Evolutionary conservation across 2,329 filamentous ascomycete genomes (phyloP).

Genomic region (Fusarium solani-melongenae): DNA sequence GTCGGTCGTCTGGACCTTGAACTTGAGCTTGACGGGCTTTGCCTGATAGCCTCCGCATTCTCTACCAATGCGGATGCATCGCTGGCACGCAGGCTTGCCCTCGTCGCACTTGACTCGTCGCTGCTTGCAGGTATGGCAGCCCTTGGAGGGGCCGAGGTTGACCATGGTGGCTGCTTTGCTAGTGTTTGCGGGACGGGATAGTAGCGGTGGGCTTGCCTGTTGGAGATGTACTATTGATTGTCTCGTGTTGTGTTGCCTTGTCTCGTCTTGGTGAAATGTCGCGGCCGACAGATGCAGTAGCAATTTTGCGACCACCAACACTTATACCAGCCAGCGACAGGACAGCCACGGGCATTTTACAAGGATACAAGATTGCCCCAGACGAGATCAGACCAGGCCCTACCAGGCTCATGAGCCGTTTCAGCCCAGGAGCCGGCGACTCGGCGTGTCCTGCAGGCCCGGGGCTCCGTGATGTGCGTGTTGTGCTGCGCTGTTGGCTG

Average conservation of each 20-base stretch:
- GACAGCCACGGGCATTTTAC: not conserved
- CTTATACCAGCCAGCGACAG: not conserved
- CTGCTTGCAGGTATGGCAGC: constrained; percentile 23
- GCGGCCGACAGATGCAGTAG: not conserved
- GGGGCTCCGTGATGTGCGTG: not conserved
- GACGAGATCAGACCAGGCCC: not conserved
- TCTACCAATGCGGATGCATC: constrained; percentile 4
- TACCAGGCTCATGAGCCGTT: not conserved
- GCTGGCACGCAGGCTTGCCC: constrained; percentile 18
- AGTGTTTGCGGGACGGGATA: not conserved
- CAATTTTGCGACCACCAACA: not conserved
- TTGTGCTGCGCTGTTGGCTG: not conserved
- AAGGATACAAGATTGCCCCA: not conserved
- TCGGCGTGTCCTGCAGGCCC: not conserved
- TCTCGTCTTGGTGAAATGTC: not conserved
- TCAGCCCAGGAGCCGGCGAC: not conserved
- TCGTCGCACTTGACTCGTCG: constrained; percentile 24
- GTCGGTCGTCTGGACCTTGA: constrained; percentile 5
- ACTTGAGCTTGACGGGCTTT: constrained; percentile 5
- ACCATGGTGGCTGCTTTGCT: constrained; percentile 9
- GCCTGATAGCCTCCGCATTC: constrained; percentile 18
- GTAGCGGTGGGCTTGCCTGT: not conserved
- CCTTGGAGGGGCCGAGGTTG: constrained; percentile 22
- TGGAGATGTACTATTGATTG: not conserved
- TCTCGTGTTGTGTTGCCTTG: not conserved